A percentile compares a stretch with the other conserved stretches of the same genome.
Conservation (phyloP, 2,329 filamentous ascomycete species). For the Aspergillus pseudonomiae region DNA sequence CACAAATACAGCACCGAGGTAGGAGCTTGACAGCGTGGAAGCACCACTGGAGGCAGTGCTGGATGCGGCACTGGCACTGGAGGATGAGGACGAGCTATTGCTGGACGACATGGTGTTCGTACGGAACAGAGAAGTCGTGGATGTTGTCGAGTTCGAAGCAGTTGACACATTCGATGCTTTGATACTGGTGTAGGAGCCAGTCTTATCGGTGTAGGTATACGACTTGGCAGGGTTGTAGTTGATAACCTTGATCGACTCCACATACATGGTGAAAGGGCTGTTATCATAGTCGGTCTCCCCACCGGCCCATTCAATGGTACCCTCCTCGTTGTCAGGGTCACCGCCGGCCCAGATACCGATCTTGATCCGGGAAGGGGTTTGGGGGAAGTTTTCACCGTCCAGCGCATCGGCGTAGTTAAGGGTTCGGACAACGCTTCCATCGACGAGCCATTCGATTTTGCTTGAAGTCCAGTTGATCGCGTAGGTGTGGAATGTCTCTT, state of each 20-base stretch:
- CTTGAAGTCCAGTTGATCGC: slow-evolving; percentile 68
- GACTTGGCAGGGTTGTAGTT: slow-evolving; percentile 7
- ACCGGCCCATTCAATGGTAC: slow-evolving; percentile 70
- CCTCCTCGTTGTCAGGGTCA: slow-evolving; percentile 41
- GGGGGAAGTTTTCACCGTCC: slow-evolving; percentile 64
- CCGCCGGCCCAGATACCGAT: slow-evolving; percentile 73
- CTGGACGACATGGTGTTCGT: neutral
- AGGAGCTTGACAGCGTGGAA: neutral
- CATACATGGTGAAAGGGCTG: slow-evolving; percentile 73
- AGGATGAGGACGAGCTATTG: neutral
- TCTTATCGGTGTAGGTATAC: slow-evolving; percentile 5
- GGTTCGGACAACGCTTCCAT: slow-evolving; percentile 64
- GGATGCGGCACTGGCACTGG: neutral
- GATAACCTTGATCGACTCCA: slow-evolving; percentile 58
- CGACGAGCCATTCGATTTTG: slow-evolving; percentile 66
- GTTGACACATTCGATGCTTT: neutral
- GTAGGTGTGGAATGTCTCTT: slow-evolving; percentile 50
- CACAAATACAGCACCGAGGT: neutral
- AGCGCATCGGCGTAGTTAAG: slow-evolving; percentile 63
- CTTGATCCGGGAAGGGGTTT: slow-evolving; percentile 73
- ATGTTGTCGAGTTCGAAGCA: neutral
- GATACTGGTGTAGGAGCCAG: slow-evolving; percentile 5
- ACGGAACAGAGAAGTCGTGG: neutral
- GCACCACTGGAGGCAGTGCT: neutral
- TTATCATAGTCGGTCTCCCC: slow-evolving; percentile 67